A percentile compares a stretch with the other conserved stretches of the same genome.
These are phyloP conservation scores for Periconia digitata DNA, from an alignment of 2,329 filamentous ascomycete species.

Conservation along the genomic window DNA sequence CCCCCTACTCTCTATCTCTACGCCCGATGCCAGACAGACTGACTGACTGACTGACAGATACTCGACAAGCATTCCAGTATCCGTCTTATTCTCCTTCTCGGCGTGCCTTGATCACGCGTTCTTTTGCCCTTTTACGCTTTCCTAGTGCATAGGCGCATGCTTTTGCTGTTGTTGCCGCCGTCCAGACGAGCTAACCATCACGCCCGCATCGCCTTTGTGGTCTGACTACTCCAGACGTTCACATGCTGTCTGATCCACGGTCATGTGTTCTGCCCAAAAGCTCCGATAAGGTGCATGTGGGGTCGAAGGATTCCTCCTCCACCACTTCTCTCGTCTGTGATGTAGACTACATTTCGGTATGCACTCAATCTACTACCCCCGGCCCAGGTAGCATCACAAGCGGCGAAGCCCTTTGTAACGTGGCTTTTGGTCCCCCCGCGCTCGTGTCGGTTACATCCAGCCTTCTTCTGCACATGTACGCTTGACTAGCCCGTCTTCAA, in stretches of 20 bases:
- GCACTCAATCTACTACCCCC: slow-evolving; percentile 20
- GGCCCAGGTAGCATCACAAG: slow-evolving; percentile 31
- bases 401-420: slow-evolving; percentile 14
- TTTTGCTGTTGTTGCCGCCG: neutral
- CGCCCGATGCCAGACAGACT: neutral
- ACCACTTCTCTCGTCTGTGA: slow-evolving; percentile 3
- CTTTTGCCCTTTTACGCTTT: neutral
- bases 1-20: neutral
- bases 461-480: slow-evolving; percentile 10
- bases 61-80: neutral
- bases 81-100: neutral
- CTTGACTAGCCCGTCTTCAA: neutral
- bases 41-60: no score
- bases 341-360: slow-evolving; percentile 4
- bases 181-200: neutral
- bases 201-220: slow-evolving; percentile 1
- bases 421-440: slow-evolving; percentile 12
- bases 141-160: neutral
- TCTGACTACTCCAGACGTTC: slow-evolving; percentile 25
- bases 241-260: slow-evolving; percentile 9
- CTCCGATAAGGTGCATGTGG: slow-evolving; percentile 14
- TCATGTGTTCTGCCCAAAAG: slow-evolving; percentile 22
- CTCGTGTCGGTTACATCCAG: slow-evolving; percentile 18
- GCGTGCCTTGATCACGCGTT: neutral
- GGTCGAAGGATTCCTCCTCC: slow-evolving; percentile 13